Percentiles rank a stretch among this genome's conserved stretches.
Conservation (phyloP, 768 basidiomycete genomes). For the Rhizopogon roseolus region DNA sequence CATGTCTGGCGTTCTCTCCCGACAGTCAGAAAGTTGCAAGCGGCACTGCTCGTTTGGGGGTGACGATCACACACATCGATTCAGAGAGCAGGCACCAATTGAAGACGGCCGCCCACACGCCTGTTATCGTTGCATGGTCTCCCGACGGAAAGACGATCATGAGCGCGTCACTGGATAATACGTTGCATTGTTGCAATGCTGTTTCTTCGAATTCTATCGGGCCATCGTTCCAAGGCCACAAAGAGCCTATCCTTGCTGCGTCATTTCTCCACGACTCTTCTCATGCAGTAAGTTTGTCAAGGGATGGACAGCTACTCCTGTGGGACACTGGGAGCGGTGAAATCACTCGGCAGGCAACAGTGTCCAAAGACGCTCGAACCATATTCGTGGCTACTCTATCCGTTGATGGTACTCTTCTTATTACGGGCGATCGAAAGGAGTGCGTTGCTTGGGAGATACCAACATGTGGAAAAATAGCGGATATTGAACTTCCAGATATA, state of each 20-base stretch:
- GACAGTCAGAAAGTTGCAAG: neutral
- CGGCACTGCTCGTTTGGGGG: neutral
- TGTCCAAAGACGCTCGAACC: neutral
- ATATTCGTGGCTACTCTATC: neutral
- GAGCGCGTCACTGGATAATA: slow-evolving; percentile 23
- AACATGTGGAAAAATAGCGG: neutral
- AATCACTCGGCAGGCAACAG: neutral
- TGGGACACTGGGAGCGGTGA: neutral
- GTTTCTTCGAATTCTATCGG: slow-evolving; percentile 13
- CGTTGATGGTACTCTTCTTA: neutral
- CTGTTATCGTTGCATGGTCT: slow-evolving; percentile 18
- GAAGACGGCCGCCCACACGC: neutral
- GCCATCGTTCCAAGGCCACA: slow-evolving; percentile 22
- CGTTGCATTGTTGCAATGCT: slow-evolving; percentile 23
- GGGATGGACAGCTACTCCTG: neutral
- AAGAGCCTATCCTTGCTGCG: neutral
- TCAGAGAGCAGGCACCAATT: neutral
- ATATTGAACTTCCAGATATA: neutral
- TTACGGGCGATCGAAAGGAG: neutral
- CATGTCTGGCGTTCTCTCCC: neutral
- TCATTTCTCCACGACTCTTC: neutral
- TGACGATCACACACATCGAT: neutral
- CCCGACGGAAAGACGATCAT: slow-evolving; percentile 22
- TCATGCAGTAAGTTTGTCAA: neutral
- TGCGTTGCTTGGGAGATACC: neutral